Evolutionary conservation across 2,329 filamentous ascomycete genomes (phyloP), one percentile per base, ranked within the genome.

Genomic region (Pyrenophora graminea): DNA sequence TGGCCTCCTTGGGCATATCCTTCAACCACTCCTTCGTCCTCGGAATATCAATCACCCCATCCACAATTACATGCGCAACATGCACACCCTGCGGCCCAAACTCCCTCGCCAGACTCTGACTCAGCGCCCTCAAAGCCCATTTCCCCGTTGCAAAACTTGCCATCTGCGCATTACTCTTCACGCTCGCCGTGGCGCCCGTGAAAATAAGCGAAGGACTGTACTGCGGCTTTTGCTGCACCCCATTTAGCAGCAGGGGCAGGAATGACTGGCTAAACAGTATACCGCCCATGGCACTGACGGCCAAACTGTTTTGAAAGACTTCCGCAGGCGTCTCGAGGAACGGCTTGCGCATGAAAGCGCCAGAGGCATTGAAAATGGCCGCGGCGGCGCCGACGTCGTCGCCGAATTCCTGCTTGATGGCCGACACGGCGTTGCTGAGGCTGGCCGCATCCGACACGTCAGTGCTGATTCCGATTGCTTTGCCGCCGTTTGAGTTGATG

Each of bases 31-130:
- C 80, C 70, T 85, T 87, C 1, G 85, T 88, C 56, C 83, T 78
- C 0, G 89, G 88, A 46, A 89, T 91, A 70, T 95, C 88, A 70
- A 96, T 96, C 1, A 90, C 82, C 0, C 90, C 91, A 67, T 96
- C 91, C 47, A 95, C 86, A 53, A 96, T 85, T 4, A 87, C 85
- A 74, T 95, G 90, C 0, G 87, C 84, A 1, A 96, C 87, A 71
- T 96, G 91, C 1, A 96, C 82, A 2, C 91, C 91, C 70, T 89
- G 80, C 0, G 91, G 90, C 0, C 88, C 89, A 71, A 94, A 96
- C 70, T 96, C 91, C 49, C 88, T 82, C 0, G 91, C 89, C 21
- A 96, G 78, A 30, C 84, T 88, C 72, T 93, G 90, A 0, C 82
- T 81, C 43, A 95, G 74, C 0, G 87, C 90, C 27, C 91, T 81